These are phyloP conservation scores for Arabis alpina DNA, from an alignment of 345 rosid species.

Conservation along the genomic window DNA sequence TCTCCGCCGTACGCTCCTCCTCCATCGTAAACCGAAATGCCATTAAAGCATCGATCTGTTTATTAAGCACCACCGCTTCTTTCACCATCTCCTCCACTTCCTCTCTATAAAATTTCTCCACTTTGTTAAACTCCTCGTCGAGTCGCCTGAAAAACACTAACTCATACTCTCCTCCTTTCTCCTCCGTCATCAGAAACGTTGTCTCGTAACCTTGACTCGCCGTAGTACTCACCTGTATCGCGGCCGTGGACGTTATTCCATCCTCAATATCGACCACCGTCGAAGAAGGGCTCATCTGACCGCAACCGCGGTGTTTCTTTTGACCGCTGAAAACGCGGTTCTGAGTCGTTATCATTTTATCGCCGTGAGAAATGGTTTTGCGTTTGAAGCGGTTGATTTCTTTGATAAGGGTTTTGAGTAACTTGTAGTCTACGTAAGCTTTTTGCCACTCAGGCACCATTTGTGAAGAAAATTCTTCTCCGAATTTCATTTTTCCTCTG, in stretches of 20 bases:
- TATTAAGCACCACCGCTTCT: constrained; percentile 55
- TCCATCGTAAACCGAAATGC: constrained; percentile 58
- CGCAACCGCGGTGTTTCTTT: constrained; percentile 3
- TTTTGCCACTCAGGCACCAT: constrained; percentile 80
- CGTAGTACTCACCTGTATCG: constrained; percentile 48
- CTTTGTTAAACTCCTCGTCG: constrained; percentile 69
- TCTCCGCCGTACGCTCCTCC: constrained; percentile 49
- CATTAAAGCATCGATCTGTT: constrained; percentile 67
- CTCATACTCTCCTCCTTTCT: constrained; percentile 65
- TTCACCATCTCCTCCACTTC: constrained; percentile 63
- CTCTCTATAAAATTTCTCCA: constrained; percentile 49
- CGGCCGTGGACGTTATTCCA: not conserved
- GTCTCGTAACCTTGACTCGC: constrained; percentile 48
- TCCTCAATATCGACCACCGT: constrained; percentile 44
- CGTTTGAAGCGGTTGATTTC: constrained; percentile 52
- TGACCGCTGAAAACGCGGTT: constrained; percentile 61
- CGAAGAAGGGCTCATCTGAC: constrained; percentile 26
- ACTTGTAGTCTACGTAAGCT: constrained; percentile 63
- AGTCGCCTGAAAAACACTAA: constrained; percentile 59
- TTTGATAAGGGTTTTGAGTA: constrained; percentile 60
- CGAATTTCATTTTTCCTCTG: constrained; percentile 57
- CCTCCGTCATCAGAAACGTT: constrained; percentile 51
- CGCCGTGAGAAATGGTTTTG: constrained; percentile 31
- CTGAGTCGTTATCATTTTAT: constrained; percentile 31
- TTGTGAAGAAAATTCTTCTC: constrained; percentile 58